These are phyloP conservation scores for Piromyces finnis DNA, from an alignment of 192 early-diverging fungal species.

Conservation along the genomic window DNA sequence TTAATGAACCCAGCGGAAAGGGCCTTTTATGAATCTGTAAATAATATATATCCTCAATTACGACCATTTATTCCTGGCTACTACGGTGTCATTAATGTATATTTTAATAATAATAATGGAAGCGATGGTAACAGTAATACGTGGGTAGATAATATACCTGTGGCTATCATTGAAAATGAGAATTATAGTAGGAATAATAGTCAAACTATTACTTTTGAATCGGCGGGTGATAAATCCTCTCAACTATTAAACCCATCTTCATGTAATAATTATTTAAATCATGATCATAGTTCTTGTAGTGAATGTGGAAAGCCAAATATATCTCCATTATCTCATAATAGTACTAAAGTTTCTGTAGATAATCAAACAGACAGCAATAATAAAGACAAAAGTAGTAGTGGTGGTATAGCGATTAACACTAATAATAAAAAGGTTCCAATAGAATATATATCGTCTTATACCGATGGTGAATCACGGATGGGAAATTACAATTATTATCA, in stretches of 20 bases:
- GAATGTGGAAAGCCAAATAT: not conserved
- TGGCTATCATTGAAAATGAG: slow-evolving; percentile 4
- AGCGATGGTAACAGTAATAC: not conserved
- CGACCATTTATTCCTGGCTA: slow-evolving; percentile 81
- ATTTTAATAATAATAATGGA: slow-evolving; percentile 12
- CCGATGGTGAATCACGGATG: not conserved
- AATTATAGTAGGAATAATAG: slow-evolving; percentile 3
- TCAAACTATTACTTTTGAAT: not conserved
- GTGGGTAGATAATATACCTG: not conserved
- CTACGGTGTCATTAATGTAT: slow-evolving; percentile 86
- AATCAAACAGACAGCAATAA: not conserved
- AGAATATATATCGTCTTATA: not conserved
- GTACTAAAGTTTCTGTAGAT: not conserved
- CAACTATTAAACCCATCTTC: not conserved
- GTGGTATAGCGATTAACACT: not conserved
- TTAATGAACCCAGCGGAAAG: slow-evolving; percentile 69
- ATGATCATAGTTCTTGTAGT: not conserved
- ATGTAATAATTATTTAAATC: not conserved
- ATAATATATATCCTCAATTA: slow-evolving; percentile 52
- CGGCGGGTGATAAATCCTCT: not conserved
- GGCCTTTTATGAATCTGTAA: slow-evolving; percentile 78
- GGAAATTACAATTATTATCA: not conserved
- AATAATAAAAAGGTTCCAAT: not conserved
- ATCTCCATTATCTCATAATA: not conserved
- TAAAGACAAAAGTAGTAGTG: not conserved